Evolutionary conservation across 176 grass and related monocot genomes (phyloP), one percentile per base, ranked within the genome.

Genomic region (Alopecurus myosuroides): DNA sequence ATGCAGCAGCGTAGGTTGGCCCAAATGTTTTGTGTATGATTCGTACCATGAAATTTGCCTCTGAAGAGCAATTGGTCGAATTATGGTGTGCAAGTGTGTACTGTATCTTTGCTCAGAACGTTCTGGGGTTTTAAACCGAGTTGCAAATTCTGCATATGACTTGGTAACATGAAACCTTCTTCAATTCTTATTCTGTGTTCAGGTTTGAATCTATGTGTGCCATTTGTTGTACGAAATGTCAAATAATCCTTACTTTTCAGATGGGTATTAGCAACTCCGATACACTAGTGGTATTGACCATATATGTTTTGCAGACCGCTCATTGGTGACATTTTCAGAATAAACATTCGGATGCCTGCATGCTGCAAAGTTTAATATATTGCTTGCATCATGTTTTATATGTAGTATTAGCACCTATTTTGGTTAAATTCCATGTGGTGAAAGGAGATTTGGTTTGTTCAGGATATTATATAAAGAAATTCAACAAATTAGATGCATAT

Each of bases 381-480:
- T 15, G 18, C 28, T 11, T 15, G 6, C 36, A 18, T 82, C 72
- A 77, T 82, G 22, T 20, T 28, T 57, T 74, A 7, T 25, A 3
- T 80, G 22, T 57, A 58, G 6, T 22, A 55, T 17, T 78, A 26
- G 4, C 61, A 55, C 34, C 34, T 74, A 44, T 60, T 74, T 74
- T 80, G 26, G 56, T 74, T 39, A 17, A 86, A 80, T 80, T 77
- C 52, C 22, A n/a, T 87, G 28, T 66, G 33, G 61, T 51, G 51
- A 36, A 28, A 88, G 42, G 67, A 39, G 19, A 40, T 7, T 77
- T 60, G 28, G 36, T 1, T 2, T 42, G 45, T 14, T 31, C 44
- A 7, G 35, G 45, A n/a, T 77, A 26, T 22, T 28, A 75, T 81
- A 84, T 64, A 30, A 53, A 15, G 4, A 60, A 29, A 28, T 51